Evolutionary conservation across 345 rosid species (phyloP), one percentile per base, ranked within the genome.

Genomic region (Salix exigua): DNA sequence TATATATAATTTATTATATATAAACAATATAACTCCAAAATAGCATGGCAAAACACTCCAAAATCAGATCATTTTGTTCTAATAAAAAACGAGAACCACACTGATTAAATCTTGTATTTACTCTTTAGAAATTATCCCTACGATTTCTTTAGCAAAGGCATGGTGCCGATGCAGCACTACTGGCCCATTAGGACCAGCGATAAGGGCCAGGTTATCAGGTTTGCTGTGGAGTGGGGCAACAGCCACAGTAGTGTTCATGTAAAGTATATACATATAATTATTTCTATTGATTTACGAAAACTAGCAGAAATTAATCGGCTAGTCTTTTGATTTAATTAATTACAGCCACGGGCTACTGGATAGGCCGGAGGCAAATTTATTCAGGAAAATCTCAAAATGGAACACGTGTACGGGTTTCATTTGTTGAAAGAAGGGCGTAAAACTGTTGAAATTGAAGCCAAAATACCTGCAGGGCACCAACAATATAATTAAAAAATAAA

Each of bases 171-270:
- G 88, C 70, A 87, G 68, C 95, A 89, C 75, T 89, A 84, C 65
- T 91, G 97, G 97, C 97, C 94, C 40, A 87, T 94, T 33, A 82
- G 83, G 67, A 82, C 82, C 77, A 65, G 74, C 66, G 60, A 72
- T 38, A 86, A 89, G 68, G 91, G 97, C 81, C 72, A 80, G 42
- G 84, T 87, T 40, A 87, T 91, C 8, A 89, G 89, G 76, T 83
- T 82, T 73, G 95, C 95, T 0, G 98, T 93, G 4, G 88, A 90
- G 50, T 93, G 95, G 98, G 98, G 95, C 70, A 89, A 90, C 66
- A 71, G 30, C 60, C 85, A 85, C 76, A 53, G 85, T 1, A 53
- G 85, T 1, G 37, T 74, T 4, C 55, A 84, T 85, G 89, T 81
- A 35, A 40, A n/a, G 62, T 58, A 23, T 23, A n/a, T 23, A 9